Conservation (phyloP, 257 asterid genomes). For the Salvia splendens region DNA sequence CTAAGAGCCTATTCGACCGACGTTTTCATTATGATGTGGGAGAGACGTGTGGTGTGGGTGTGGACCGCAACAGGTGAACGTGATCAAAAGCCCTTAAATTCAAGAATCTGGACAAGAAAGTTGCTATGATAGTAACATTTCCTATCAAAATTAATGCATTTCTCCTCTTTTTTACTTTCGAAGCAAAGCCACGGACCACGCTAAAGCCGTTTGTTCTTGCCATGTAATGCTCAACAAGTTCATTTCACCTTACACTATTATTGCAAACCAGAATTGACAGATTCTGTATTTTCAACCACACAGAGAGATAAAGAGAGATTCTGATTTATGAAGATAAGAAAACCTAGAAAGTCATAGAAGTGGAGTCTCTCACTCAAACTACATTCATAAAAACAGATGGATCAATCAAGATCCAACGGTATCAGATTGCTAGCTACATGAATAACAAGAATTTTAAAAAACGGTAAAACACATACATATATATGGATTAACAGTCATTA, state of each 20-base stretch:
- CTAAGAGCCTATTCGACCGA: background rate
- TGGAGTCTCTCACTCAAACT: conserved; percentile 15
- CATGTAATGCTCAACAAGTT: background rate
- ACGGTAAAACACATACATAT: background rate
- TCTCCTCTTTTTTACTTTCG: conserved; percentile 21
- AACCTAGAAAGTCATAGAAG: conserved; percentile 1
- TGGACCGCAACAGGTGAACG: background rate
- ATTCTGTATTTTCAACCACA: background rate
- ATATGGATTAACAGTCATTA: no score
- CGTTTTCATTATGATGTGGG: background rate
- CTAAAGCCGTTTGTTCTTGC: conserved; percentile 27
- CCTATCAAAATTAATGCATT: conserved; percentile 11
- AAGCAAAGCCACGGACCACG: conserved; percentile 36
- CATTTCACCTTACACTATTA: conserved; percentile 25
- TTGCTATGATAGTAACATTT: background rate
- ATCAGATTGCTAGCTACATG: conserved; percentile 27
- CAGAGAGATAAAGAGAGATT: background rate
- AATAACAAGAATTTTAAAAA: background rate
- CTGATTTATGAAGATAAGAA: conserved; percentile 8
- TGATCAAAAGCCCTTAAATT: background rate
- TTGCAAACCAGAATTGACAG: conserved; percentile 20
- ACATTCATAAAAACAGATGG: background rate
- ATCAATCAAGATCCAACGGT: background rate
- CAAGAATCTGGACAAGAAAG: background rate
- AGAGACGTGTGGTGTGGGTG: background rate